These are phyloP conservation scores for Diaporthe velutina DNA, from an alignment of 2,329 filamentous ascomycete genomes.

Conservation along the genomic window DNA sequence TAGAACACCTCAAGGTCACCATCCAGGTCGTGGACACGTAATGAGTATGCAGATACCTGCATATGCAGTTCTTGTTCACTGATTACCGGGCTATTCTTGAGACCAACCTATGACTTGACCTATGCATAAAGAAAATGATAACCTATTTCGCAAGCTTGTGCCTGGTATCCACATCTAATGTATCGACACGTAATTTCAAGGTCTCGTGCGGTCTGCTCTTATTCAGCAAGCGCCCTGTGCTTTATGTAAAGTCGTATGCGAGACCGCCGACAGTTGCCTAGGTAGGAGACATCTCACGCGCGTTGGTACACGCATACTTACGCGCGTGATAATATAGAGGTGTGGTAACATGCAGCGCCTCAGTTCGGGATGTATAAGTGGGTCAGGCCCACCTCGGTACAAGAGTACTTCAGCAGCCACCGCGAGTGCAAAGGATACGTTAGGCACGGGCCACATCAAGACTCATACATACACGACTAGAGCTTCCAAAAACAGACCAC, in stretches of 20 bases:
- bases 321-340: background rate
- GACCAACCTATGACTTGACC: background rate
- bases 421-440: background rate
- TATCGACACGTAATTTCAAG: background rate
- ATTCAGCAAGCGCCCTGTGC: background rate
- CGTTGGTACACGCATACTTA: conserved; percentile 12
- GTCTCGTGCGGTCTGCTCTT: background rate
- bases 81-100: background rate
- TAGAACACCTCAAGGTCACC: background rate
- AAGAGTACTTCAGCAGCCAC: background rate
- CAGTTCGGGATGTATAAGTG: background rate
- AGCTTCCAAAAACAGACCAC: background rate
- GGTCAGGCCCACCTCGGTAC: background rate
- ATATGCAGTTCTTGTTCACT: background rate
- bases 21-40: background rate
- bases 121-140: background rate
- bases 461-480: background rate
- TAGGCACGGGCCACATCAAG: background rate
- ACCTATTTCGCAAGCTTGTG: background rate
- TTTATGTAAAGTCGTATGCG: background rate
- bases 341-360: conserved; percentile 18
- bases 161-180: background rate
- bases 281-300: background rate
- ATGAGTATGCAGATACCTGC: background rate
- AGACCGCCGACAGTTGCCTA: background rate